Conservation (phyloP, 192 early-diverging fungal species). For the Gaertneriomyces sp. region DNA sequence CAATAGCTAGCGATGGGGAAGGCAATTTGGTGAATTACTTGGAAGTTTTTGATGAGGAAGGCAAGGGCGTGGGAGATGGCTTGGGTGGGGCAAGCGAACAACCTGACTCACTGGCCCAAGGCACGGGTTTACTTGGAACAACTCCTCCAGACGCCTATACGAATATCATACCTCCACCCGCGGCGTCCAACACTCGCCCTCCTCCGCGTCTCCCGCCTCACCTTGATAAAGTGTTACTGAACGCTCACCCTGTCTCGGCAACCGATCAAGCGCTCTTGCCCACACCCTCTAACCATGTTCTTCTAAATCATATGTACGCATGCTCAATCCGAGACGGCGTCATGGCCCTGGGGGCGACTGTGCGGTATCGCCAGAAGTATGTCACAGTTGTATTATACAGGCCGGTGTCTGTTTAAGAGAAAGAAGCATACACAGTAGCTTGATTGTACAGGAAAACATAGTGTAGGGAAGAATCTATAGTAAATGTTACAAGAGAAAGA, state of each 20-base stretch:
- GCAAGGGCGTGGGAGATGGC: conserved; percentile 52
- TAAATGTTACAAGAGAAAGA: too few relatives aligned
- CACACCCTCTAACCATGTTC: conserved; percentile 82
- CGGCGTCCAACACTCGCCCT: conserved; percentile 50
- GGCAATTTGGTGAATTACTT: conserved; percentile 96
- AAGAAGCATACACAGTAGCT: neutral
- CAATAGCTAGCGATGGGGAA: conserved; percentile 86
- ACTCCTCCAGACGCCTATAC: conserved; percentile 67
- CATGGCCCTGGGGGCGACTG: conserved; percentile 87
- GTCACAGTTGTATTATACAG: conserved; percentile 14
- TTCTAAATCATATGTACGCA: conserved; percentile 93
- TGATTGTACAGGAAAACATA: too few relatives aligned
- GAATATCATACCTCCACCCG: conserved; percentile 50
- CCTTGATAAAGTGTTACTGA: conserved; percentile 87
- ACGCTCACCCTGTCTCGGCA: conserved; percentile 42
- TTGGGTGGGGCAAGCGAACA: conserved; percentile 26
- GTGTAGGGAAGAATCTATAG: too few relatives aligned
- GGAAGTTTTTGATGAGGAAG: conserved; percentile 76
- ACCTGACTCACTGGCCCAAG: too few relatives aligned
- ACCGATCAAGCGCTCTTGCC: conserved; percentile 81
- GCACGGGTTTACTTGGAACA: neutral
- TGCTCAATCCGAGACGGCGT: conserved; percentile 94
- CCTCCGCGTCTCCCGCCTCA: conserved; percentile 85
- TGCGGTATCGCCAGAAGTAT: conserved; percentile 86
- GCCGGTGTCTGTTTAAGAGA: neutral